Percentiles rank a stretch among this genome's conserved stretches.
Conservation (phyloP, 2,329 filamentous ascomycete genomes). For the Ploettnerulaceae sp. region DNA sequence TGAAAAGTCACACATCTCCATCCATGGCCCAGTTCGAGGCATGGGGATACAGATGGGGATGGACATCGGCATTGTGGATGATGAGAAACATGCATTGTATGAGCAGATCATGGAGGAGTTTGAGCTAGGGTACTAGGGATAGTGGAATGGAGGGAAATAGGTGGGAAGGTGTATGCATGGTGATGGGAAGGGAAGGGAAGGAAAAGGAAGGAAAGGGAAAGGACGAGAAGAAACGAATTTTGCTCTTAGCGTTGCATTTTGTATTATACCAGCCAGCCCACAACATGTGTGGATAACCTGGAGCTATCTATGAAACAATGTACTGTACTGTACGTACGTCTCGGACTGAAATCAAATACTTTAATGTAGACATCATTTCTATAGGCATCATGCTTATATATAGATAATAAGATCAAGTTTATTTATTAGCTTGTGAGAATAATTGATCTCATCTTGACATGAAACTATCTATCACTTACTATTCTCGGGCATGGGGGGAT, state of each 20-base stretch:
- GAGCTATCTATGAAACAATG: too few species aligned
- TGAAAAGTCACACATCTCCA: not conserved
- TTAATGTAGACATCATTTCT: too few species aligned
- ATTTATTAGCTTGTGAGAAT: too few species aligned
- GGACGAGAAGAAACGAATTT: not conserved
- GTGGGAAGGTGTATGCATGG: not conserved
- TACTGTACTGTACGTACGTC: too few species aligned
- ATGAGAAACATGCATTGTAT: constrained; percentile 11
- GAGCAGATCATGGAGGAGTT: constrained; percentile 15
- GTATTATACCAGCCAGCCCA: too few species aligned
- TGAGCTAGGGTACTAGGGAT: constrained; percentile 6
- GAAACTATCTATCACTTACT: too few species aligned
- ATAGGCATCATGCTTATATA: too few species aligned
- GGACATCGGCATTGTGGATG: constrained; percentile 7
- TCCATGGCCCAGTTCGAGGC: not conserved
- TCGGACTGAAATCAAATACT: too few species aligned
- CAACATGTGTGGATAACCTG: not conserved
- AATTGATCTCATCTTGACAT: too few species aligned
- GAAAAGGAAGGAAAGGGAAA: not conserved
- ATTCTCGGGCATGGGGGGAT: too few species aligned
- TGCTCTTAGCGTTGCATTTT: constrained; percentile 3
- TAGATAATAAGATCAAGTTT: too few species aligned
- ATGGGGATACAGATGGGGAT: not conserved
- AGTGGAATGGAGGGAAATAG: not conserved
- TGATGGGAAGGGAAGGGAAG: not conserved